Conservation (phyloP, 257 asterid species). For the Solanum bulbocastanum region DNA sequence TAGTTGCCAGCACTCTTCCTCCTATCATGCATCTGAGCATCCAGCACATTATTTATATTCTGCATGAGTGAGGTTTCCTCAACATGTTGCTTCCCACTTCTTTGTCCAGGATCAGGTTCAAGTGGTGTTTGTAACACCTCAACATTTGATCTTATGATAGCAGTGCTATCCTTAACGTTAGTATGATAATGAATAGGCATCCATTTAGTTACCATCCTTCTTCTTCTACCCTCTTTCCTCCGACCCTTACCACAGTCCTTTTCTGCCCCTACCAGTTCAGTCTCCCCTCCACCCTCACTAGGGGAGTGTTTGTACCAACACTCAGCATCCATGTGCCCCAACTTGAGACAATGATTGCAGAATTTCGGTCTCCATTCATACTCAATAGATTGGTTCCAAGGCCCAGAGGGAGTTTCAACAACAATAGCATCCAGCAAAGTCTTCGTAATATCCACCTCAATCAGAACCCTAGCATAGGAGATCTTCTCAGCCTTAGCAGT, state of each 20-base stretch:
- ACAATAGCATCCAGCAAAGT: background rate
- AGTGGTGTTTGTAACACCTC: background rate
- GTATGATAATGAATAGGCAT: background rate
- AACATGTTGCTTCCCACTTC: background rate
- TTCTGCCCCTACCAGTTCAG: background rate
- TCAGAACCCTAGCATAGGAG: background rate
- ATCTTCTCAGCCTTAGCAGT: background rate
- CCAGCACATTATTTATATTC: background rate
- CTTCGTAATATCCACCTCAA: background rate
- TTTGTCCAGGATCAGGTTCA: background rate
- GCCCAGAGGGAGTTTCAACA: background rate
- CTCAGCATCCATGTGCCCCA: background rate
- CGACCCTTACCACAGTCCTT: background rate
- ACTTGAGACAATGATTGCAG: background rate
- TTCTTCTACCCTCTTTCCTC: background rate
- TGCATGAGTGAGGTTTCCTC: background rate
- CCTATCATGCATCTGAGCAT: background rate
- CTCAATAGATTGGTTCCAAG: background rate
- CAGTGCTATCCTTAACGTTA: background rate
- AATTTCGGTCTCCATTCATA: background rate
- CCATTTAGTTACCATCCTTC: background rate
- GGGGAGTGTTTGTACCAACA: background rate
- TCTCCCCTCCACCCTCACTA: background rate
- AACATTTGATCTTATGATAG: background rate
- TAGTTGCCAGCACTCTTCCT: background rate